These are phyloP conservation scores for Drosera capensis DNA, from an alignment of 148 eudicot species.

Conservation along the genomic window DNA sequence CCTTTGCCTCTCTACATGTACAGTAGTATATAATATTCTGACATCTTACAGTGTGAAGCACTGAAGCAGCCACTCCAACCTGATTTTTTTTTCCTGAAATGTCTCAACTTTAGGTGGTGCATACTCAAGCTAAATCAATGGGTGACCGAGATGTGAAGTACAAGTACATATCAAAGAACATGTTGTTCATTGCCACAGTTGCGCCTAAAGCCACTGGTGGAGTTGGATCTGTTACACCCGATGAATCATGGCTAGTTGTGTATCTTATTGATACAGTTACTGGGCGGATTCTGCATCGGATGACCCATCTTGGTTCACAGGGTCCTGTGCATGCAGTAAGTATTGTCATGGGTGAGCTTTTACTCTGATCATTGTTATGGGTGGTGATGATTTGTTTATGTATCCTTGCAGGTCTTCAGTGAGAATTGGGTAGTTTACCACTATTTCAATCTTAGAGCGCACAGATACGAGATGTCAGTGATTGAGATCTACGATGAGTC, in stretches of 20 bases:
- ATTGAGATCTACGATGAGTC: conserved; percentile 95
- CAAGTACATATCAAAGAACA: conserved; percentile 80
- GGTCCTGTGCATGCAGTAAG: conserved; percentile 98
- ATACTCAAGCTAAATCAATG: conserved; percentile 86
- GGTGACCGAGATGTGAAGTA: conserved; percentile 87
- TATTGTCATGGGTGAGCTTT: conserved; percentile 2
- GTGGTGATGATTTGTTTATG: neutral
- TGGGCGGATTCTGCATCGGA: conserved; percentile 83
- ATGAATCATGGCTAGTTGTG: conserved; percentile 72
- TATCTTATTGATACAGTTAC: conserved; percentile 91
- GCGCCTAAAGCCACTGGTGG: conserved; percentile 79
- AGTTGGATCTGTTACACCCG: conserved; percentile 84
- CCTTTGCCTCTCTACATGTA: no score
- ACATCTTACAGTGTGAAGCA: no score
- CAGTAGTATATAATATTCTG: no score
- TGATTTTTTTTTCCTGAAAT: conserved; percentile 1
- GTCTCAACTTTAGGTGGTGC: conserved; percentile 84
- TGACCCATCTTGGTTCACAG: conserved; percentile 89
- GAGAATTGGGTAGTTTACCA: conserved; percentile 99
- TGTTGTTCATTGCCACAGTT: conserved; percentile 78
- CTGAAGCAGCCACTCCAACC: no score
- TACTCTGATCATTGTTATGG: neutral
- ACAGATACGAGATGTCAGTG: conserved; percentile 97
- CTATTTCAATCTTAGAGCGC: conserved; percentile 92
- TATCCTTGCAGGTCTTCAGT: conserved; percentile 67